phyloP scores from a whole-genome alignment of 805 yeast genomes.

The Candida taoyuanica region DNA sequence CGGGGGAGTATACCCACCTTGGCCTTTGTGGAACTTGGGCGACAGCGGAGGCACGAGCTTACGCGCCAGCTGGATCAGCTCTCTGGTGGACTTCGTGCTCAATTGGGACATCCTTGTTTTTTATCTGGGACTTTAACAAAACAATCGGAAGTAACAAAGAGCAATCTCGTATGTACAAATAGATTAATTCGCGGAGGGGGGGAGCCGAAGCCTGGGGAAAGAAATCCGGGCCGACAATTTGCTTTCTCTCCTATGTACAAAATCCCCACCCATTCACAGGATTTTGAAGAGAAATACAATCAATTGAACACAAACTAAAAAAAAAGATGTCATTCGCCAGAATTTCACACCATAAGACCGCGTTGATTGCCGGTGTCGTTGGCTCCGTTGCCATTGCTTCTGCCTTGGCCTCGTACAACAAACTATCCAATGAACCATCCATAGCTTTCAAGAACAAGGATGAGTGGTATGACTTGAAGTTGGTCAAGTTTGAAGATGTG shows the following conservation, averaged over 20 bases:
- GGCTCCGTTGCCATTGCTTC: slow-evolving; percentile 43
- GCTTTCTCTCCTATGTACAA: too few relatives aligned
- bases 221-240: too few relatives aligned
- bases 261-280: too few relatives aligned
- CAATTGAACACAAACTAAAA: slow-evolving; percentile 1
- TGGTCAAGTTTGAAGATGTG: slow-evolving; percentile 42
- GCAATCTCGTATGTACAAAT: background rate
- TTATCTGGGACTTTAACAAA: too few relatives aligned
- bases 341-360: slow-evolving; percentile 16
- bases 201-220: too few relatives aligned
- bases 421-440: slow-evolving; percentile 33
- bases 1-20: slow-evolving; percentile 35
- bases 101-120: slow-evolving; percentile 12
- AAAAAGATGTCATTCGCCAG: slow-evolving; percentile 27
- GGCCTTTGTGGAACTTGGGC: slow-evolving; percentile 81
- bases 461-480: slow-evolving; percentile 68
- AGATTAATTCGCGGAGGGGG: too few relatives aligned
- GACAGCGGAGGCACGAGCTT: slow-evolving; percentile 71
- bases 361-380: slow-evolving; percentile 36
- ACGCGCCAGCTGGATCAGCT: slow-evolving; percentile 45
- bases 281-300: too few relatives aligned
- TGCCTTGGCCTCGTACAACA: slow-evolving; percentile 28
- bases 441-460: slow-evolving; percentile 58
- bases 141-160: too few relatives aligned
- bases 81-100: slow-evolving; percentile 22